These are phyloP conservation scores for Cinchona pubescens DNA, from an alignment of 257 asterid species.

Conservation along the genomic window DNA sequence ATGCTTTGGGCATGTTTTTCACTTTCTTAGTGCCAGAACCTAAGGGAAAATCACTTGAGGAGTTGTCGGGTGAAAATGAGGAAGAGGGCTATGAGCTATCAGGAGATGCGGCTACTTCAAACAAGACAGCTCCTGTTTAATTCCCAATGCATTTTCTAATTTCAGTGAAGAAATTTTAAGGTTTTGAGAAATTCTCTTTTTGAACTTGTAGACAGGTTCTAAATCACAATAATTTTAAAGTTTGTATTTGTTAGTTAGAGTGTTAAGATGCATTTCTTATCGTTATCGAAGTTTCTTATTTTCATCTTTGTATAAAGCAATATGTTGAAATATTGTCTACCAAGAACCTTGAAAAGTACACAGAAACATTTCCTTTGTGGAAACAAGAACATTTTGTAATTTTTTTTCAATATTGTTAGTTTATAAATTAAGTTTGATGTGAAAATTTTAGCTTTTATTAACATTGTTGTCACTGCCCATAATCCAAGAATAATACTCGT, in stretches of 20 bases:
- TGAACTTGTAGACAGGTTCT: not conserved
- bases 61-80: constrained; percentile 24
- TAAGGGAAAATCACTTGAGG: constrained; percentile 25
- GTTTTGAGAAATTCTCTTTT: not conserved
- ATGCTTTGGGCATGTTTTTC: constrained; percentile 17
- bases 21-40: constrained; percentile 29
- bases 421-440: not conserved
- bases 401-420: too few relatives aligned
- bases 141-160: not conserved
- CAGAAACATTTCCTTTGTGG: not conserved
- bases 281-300: not conserved
- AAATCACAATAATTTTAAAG: not conserved
- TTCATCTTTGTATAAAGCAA: not conserved
- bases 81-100: not conserved
- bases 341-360: not conserved
- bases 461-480: not conserved
- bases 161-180: not conserved
- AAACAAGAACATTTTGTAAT: not conserved
- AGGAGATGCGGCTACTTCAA: not conserved
- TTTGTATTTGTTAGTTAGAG: not conserved
- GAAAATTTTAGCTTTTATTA: not conserved
- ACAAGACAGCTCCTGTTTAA: constrained; percentile 19
- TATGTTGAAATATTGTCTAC: not conserved
- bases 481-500: too few relatives aligned
- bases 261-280: too few relatives aligned